Evolutionary conservation across 176 grass and related monocot genomes (phyloP).

Genomic region (Aegilops longissima): DNA sequence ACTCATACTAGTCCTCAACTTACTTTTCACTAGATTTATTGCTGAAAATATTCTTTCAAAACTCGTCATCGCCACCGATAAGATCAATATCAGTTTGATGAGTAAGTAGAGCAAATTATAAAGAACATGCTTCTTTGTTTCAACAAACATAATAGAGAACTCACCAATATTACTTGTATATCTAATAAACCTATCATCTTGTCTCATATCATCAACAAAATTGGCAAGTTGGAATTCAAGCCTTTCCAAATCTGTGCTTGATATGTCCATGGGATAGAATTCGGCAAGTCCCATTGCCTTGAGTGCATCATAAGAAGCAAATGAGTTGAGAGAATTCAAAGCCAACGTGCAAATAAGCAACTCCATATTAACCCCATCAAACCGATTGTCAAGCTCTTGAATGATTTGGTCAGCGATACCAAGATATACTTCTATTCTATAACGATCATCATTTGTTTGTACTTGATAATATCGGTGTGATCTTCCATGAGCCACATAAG

Average conservation of each 20-base stretch:
- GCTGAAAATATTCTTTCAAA: neutral
- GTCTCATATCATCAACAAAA: neutral
- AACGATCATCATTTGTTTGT: too few relatives aligned
- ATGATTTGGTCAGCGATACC: neutral
- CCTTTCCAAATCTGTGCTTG: neutral
- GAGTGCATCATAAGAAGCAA: neutral
- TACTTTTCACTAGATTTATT: too few relatives aligned
- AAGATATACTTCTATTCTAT: neutral
- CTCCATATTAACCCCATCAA: neutral
- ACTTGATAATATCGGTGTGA: too few relatives aligned
- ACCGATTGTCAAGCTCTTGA: neutral
- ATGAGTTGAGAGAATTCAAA: neutral
- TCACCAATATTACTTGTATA: neutral
- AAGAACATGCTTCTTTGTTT: neutral
- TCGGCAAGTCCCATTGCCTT: neutral
- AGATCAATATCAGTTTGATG: neutral
- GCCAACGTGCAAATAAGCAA: neutral
- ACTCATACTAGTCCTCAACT: too few relatives aligned
- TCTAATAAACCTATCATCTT: neutral
- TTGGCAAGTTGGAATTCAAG: neutral
- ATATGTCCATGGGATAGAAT: neutral
- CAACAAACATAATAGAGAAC: neutral
- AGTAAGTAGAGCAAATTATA: neutral
- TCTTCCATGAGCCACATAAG: too few relatives aligned
- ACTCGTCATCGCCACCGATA: neutral